phyloP scores from a whole-genome alignment of 2,329 filamentous ascomycete species.

The Fusarium falciforme region DNA sequence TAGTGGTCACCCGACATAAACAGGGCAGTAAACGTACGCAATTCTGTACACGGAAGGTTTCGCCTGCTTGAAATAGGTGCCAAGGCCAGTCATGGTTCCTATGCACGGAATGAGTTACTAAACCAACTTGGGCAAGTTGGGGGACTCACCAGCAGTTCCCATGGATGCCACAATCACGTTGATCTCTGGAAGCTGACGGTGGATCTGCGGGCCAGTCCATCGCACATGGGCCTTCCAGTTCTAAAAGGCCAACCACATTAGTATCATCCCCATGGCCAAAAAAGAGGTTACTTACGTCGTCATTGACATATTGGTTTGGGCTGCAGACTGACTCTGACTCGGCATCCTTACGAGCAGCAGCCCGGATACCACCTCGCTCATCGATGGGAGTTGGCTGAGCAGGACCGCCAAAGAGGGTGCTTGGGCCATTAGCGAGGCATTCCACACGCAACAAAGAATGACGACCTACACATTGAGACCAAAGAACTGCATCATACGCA shows the following conservation, averaged over 20 bases:
- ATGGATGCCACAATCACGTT: constrained; percentile 66
- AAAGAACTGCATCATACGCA: constrained; percentile 50
- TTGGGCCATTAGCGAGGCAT: constrained; percentile 20
- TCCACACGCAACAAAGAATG: neutral
- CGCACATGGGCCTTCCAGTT: constrained; percentile 66
- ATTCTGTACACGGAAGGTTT: constrained; percentile 60
- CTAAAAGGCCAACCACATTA: constrained; percentile 40
- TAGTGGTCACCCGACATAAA: neutral
- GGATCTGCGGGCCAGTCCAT: constrained; percentile 70
- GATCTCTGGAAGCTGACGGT: constrained; percentile 66
- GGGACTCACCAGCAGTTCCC: constrained; percentile 56
- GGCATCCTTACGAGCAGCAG: constrained; percentile 44
- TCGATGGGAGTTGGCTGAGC: constrained; percentile 49
- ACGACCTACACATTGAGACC: constrained; percentile 47
- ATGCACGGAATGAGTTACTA: constrained; percentile 29
- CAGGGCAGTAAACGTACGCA: constrained; percentile 39
- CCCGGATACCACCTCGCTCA: constrained; percentile 47
- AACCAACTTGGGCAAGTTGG: neutral
- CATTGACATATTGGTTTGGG: constrained; percentile 51
- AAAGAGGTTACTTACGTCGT: constrained; percentile 36
- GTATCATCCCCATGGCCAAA: neutral
- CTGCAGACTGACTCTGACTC: constrained; percentile 46
- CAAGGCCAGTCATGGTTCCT: constrained; percentile 60
- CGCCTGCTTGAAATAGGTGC: constrained; percentile 61
- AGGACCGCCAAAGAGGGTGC: constrained; percentile 48